Evolutionary conservation across 2,329 filamentous ascomycete species (phyloP), one percentile per base, ranked within the genome.

Genomic region (Alternaria burnsii): DNA sequence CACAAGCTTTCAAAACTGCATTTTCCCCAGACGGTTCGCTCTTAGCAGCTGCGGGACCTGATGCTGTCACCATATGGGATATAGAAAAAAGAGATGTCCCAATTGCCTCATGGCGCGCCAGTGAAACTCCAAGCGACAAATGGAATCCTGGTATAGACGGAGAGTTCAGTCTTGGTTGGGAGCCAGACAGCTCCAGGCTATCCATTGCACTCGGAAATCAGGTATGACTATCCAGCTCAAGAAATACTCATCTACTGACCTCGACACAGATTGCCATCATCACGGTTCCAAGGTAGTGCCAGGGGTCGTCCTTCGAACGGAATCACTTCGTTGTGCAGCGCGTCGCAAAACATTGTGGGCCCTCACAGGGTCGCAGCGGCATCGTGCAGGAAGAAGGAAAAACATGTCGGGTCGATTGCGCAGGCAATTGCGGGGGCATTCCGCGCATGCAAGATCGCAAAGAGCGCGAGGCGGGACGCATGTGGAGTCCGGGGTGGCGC

Each of bases 1-100:
- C 66, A 14, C 77, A 79, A 28, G 79, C 78, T 0, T 72, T 79
- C 38, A 78, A 80, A 22, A 69, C 83, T 5, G 74, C 80, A 1
- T 84, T 82, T 71, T 82, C 81, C 1, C 80, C 81, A 3, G 74
- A 80, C 52, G 80, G 81, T 11, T 64, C 62, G 5, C 71, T 81
- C 32, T 69, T 84, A 8, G 82, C 82, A 10, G 79, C 80, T 18
- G 81, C 78, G 8, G 79, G 80, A 3, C 76, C 75, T 7, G 79
- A 82, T 58, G 72, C 78, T 7, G 75, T 83, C 11, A 79, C 80
- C 6, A 72, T 84, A n/a, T 84, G 82, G 82, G 71, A 77, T 51
- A 59, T 77, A 3, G 73, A 75, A 36, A 73, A 71, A 50, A 67
- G 73, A 30, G 75, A 78, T 7, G 68, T 72, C 10, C 74, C 76